phyloP scores from a whole-genome alignment of 2,329 filamentous ascomycete genomes.

The Ilyonectria robusta region DNA sequence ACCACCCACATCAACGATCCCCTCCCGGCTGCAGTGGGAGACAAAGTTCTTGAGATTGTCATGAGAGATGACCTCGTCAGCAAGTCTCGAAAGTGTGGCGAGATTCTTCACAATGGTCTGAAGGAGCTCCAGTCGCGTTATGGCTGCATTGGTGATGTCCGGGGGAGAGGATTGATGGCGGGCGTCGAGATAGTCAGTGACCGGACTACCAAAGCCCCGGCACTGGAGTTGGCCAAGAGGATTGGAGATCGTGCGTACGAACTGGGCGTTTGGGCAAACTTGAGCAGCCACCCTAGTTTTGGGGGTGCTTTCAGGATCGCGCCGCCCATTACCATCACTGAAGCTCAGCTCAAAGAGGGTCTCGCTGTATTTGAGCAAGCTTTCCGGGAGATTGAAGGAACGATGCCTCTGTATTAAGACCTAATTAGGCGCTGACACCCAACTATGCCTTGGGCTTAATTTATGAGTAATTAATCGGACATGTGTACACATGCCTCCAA shows the following conservation, averaged over 20 bases:
- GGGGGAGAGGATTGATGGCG: constrained; percentile 70
- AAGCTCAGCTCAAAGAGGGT: constrained; percentile 64
- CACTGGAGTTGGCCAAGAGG: constrained; percentile 60
- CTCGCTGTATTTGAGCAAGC: constrained; percentile 69
- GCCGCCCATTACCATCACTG: constrained; percentile 71
- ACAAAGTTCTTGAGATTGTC: constrained; percentile 74
- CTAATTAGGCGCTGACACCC: background rate
- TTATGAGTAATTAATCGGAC: background rate
- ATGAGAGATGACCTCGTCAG: constrained; percentile 67
- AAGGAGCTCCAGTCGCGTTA: constrained; percentile 63
- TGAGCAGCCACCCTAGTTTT: constrained; percentile 68
- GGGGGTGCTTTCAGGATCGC: constrained; percentile 72
- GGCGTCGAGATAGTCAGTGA: constrained; percentile 72
- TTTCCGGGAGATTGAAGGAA: constrained; percentile 20
- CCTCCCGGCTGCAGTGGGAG: constrained; percentile 70
- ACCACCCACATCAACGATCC: constrained; percentile 76
- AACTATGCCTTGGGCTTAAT: background rate
- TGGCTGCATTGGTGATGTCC: constrained; percentile 73
- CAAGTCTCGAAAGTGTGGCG: constrained; percentile 60
- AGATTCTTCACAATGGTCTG: constrained; percentile 63
- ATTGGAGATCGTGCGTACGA: constrained; percentile 65
- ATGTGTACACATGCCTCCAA: background rate
- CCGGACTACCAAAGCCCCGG: constrained; percentile 62
- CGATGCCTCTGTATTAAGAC: constrained; percentile 18
- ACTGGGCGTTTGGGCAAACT: constrained; percentile 69